Conservation (phyloP, 768 basidiomycete genomes). For the Serpula lacrymans region DNA sequence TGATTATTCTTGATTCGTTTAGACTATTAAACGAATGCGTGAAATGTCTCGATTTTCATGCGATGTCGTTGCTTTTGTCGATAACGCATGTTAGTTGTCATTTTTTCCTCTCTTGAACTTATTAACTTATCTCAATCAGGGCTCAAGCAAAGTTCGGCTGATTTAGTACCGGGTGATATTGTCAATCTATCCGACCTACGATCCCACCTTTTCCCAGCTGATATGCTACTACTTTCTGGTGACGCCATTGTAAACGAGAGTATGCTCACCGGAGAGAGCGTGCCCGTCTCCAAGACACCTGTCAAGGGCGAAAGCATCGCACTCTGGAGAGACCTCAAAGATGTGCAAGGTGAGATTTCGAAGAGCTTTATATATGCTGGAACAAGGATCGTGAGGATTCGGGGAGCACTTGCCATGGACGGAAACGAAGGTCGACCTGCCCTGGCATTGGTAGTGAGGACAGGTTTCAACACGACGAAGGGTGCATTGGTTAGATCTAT, state of each 20-base stretch:
- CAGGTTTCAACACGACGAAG: conserved; percentile 96
- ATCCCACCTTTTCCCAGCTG: conserved; percentile 77
- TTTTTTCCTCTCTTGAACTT: background rate
- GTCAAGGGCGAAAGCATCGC: conserved; percentile 75
- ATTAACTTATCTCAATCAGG: conserved; percentile 40
- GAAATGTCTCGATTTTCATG: conserved; percentile 94
- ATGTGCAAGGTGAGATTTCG: conserved; percentile 56
- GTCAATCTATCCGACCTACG: conserved; percentile 81
- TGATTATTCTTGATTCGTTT: conserved; percentile 9
- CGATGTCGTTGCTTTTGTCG: conserved; percentile 62
- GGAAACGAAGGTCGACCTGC: conserved; percentile 57
- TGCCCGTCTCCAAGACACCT: conserved; percentile 90
- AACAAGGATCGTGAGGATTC: conserved; percentile 84
- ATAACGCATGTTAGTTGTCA: conserved; percentile 62
- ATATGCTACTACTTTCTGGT: conserved; percentile 88
- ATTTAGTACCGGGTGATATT: conserved; percentile 89
- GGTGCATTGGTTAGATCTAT: conserved; percentile 94
- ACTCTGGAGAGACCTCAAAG: conserved; percentile 65
- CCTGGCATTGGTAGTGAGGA: conserved; percentile 79
- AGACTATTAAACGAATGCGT: conserved; percentile 92
- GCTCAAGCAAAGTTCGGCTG: conserved; percentile 66
- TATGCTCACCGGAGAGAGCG: conserved; percentile 98
- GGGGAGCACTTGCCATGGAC: conserved; percentile 56
- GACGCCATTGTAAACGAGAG: conserved; percentile 99
- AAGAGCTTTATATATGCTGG: conserved; percentile 89